These are phyloP conservation scores for Claviceps lovelessii DNA, from an alignment of 2,329 filamentous ascomycete species.

Conservation along the genomic window DNA sequence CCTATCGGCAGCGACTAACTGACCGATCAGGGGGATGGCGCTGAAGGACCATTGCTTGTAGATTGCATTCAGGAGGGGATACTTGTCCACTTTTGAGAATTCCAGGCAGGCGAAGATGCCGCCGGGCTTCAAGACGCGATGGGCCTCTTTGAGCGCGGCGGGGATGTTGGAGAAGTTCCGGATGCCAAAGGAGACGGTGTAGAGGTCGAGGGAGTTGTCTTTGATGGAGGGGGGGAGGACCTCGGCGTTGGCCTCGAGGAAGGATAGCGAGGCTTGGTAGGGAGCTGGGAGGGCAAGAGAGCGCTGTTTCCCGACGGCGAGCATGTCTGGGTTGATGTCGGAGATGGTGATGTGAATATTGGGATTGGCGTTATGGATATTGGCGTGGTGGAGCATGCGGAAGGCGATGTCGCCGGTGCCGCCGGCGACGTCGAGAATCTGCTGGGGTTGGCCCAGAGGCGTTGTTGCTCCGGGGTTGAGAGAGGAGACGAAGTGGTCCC, in stretches of 20 bases:
- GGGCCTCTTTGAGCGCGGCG: slow-evolving; percentile 66
- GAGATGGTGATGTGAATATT: slow-evolving; percentile 76
- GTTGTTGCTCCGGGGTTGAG: slow-evolving; percentile 64
- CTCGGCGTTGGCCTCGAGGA: slow-evolving; percentile 86
- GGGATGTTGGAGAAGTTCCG: slow-evolving; percentile 93
- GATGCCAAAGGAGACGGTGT: slow-evolving; percentile 96
- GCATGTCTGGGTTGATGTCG: slow-evolving; percentile 94
- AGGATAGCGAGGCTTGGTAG: slow-evolving; percentile 47
- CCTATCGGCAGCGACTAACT: slow-evolving; percentile 82
- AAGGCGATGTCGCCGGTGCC: slow-evolving; percentile 97
- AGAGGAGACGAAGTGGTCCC: slow-evolving; percentile 81
- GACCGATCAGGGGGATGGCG: slow-evolving; percentile 87
- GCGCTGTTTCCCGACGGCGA: slow-evolving; percentile 73
- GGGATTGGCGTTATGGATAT: slow-evolving; percentile 59
- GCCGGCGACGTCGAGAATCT: slow-evolving; percentile 91
- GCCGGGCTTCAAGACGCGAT: slow-evolving; percentile 80
- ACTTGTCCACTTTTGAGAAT: slow-evolving; percentile 71
- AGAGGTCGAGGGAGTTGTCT: slow-evolving; percentile 68
- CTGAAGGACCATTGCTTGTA: slow-evolving; percentile 96
- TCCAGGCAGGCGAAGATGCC: slow-evolving; percentile 94
- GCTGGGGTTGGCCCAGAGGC: slow-evolving; percentile 32
- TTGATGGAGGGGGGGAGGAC: slow-evolving; percentile 49
- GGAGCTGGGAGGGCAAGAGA: slow-evolving; percentile 42
- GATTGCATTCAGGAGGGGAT: slow-evolving; percentile 62
- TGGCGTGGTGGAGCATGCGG: slow-evolving; percentile 82